These are phyloP conservation scores for Mucor plumbeus DNA, from an alignment of 371 early-diverging fungal genomes.

Conservation along the genomic window DNA sequence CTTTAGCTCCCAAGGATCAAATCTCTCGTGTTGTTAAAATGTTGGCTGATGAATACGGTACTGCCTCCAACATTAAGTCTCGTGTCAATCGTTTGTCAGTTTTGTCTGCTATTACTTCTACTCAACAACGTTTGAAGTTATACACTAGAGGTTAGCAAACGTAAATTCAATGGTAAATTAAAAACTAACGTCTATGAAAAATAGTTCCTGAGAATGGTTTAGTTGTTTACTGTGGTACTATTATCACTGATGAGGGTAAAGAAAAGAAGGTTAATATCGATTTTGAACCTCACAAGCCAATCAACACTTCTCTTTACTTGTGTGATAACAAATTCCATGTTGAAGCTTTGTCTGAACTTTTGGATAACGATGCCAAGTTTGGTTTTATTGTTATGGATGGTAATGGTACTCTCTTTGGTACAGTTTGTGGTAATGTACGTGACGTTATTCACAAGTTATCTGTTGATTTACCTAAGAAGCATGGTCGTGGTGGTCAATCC, in stretches of 20 bases:
- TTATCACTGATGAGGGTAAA: conserved; percentile 98
- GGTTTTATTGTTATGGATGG: conserved; percentile 99
- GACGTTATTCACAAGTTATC: conserved; percentile 95
- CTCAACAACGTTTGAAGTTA: conserved; percentile 97
- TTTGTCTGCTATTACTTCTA: conserved; percentile 98
- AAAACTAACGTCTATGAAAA: background rate
- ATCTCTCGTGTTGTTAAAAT: conserved; percentile 91
- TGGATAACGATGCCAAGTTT: conserved; percentile 97
- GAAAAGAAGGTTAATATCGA: conserved; percentile 99
- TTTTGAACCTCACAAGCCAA: conserved; percentile 99
- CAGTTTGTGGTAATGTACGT: conserved; percentile 96
- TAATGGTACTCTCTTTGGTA: conserved; percentile 97
- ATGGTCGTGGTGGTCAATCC: conserved; percentile 99
- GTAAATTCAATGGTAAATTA: background rate
- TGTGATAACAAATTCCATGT: conserved; percentile 99
- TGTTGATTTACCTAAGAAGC: conserved; percentile 99
- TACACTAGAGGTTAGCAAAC: conserved; percentile 73
- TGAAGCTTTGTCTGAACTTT: conserved; percentile 90
- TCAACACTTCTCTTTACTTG: conserved; percentile 99
- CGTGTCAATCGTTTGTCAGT: conserved; percentile 99
- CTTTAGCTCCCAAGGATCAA: conserved; percentile 90
- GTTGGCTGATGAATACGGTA: conserved; percentile 99
- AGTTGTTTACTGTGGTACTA: conserved; percentile 96
- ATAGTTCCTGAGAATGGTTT: conserved; percentile 94
- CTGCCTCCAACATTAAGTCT: conserved; percentile 99